Conservation (phyloP, 257 asterid species). For the Nicotiana paniculata region DNA sequence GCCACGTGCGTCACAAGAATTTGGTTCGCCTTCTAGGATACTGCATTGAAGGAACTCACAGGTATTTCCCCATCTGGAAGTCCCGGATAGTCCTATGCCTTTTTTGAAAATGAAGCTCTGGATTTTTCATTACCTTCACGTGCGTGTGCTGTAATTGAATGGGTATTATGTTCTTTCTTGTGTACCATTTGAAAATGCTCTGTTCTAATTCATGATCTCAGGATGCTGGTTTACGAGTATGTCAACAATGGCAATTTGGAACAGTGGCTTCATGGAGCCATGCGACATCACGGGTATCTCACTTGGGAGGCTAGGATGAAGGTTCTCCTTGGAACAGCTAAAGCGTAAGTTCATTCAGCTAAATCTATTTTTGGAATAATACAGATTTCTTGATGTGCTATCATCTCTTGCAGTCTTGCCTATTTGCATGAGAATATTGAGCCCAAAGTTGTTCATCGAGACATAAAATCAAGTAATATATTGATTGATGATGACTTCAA, state of each 20-base stretch:
- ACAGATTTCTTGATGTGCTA: not conserved
- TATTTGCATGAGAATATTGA: constrained; percentile 95
- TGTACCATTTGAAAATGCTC: constrained; percentile 2
- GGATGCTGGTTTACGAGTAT: constrained; percentile 83
- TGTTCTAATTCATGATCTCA: constrained; percentile 15
- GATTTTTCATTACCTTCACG: not conserved
- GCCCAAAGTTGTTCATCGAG: constrained; percentile 95
- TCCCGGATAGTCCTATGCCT: not conserved
- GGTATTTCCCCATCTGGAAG: constrained; percentile 32
- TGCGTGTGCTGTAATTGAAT: not conserved
- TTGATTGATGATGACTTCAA: constrained; percentile 85
- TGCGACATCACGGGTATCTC: constrained; percentile 82
- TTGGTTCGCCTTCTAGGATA: constrained; percentile 95
- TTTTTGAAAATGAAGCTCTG: not conserved
- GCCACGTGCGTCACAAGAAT: constrained; percentile 91
- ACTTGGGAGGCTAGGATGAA: constrained; percentile 95
- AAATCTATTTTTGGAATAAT: not conserved
- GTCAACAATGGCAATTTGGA: constrained; percentile 89
- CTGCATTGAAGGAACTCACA: constrained; percentile 97
- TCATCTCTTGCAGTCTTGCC: constrained; percentile 58
- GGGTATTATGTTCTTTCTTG: not conserved
- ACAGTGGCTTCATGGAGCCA: constrained; percentile 98
- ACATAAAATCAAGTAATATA: constrained; percentile 89
- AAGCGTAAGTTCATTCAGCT: constrained; percentile 63
- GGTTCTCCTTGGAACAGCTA: constrained; percentile 95